Percentiles rank a stretch among this genome's conserved stretches.
Evolutionary conservation across 768 basidiomycete genomes (phyloP).

Genomic region (Pulveroboletus sp.): DNA sequence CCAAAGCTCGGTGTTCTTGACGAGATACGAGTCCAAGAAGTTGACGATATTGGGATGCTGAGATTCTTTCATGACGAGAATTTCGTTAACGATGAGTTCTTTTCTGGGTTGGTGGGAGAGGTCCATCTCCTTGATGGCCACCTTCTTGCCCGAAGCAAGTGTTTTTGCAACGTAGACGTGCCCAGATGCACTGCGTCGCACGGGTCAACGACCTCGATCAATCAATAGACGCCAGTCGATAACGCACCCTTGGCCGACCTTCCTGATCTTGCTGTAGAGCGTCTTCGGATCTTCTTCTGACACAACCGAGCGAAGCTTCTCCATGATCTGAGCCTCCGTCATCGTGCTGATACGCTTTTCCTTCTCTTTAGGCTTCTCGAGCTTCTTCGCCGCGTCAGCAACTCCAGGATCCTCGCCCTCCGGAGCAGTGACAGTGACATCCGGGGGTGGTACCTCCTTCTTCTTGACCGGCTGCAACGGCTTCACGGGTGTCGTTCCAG

Average conservation of each 20-base stretch:
- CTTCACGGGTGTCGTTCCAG: slow-evolving; percentile 61
- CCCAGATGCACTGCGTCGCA: slow-evolving; percentile 75
- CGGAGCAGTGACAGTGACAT: slow-evolving; percentile 50
- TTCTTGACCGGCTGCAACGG: slow-evolving; percentile 77
- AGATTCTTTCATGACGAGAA: slow-evolving; percentile 97
- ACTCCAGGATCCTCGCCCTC: slow-evolving; percentile 46
- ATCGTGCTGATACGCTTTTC: slow-evolving; percentile 90
- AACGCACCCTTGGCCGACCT: slow-evolving; percentile 97
- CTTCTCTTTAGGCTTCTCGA: slow-evolving; percentile 57
- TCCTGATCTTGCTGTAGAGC: slow-evolving; percentile 95
- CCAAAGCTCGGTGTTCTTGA: slow-evolving; percentile 88
- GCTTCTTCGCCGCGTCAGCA: slow-evolving; percentile 67
- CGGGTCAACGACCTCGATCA: not conserved
- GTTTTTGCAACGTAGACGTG: slow-evolving; percentile 98
- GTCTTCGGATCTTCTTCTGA: slow-evolving; percentile 81
- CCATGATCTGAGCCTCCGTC: slow-evolving; percentile 98
- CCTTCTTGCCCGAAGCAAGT: slow-evolving; percentile 76
- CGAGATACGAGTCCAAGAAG: slow-evolving; percentile 86
- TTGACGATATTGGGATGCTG: slow-evolving; percentile 98
- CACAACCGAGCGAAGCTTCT: slow-evolving; percentile 89
- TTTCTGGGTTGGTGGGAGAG: slow-evolving; percentile 91
- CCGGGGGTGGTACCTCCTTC: slow-evolving; percentile 32
- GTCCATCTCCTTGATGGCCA: slow-evolving; percentile 99
- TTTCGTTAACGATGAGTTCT: slow-evolving; percentile 97
- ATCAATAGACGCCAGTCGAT: slow-evolving; percentile 6